Evolutionary conservation across 345 rosid species (phyloP), one percentile per base, ranked within the genome.

Genomic region (Alliaria petiolata): DNA sequence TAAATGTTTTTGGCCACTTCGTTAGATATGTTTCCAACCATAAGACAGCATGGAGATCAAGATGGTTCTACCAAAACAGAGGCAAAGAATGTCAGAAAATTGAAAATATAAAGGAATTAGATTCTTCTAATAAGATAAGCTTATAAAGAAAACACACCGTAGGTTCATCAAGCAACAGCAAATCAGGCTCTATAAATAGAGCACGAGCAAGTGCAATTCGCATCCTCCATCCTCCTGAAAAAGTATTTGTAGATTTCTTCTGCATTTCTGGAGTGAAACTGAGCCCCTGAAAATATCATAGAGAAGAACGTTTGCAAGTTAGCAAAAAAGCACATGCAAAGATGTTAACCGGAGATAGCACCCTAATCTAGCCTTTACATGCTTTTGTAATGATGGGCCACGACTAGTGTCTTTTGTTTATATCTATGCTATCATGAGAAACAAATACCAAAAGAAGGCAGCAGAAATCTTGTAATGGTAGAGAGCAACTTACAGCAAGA

Each of bases 211-310:
- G 89, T 57, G 99, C 99, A 66, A 95, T 89, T 79, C 99, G 83
- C 99, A 95, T 95, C 42, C 99, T 83, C 98, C 99, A 95, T 79
- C 98, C 98, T 75, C 99, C 99, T 74, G 99, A 95, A 80, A 95
- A 91, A 4, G 90, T 67, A 82, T 84, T 95, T 33, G 99, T 95
- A 36, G 95, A 69, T 78, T 80, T 89, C 70, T 46, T 65, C 85
- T 87, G 95, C 99, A 95, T 95, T 65, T 95, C 98, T 69, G 89
- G 85, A 67, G 96, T 40, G 93, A 95, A 95, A 81, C 98, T 91
- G 65, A 95, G 89, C 67, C 99, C 99, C 99, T 95, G 93, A 8
- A 84, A 57, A 75, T 67, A 72, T 63, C 43, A 31, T 42, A 60
- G 69, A 50, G 64, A 53, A 47, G 36, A 75, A 28, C 7, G 2